Conservation (phyloP, 495 filamentous ascomycete genomes). For the Talaromyces adpressus region DNA sequence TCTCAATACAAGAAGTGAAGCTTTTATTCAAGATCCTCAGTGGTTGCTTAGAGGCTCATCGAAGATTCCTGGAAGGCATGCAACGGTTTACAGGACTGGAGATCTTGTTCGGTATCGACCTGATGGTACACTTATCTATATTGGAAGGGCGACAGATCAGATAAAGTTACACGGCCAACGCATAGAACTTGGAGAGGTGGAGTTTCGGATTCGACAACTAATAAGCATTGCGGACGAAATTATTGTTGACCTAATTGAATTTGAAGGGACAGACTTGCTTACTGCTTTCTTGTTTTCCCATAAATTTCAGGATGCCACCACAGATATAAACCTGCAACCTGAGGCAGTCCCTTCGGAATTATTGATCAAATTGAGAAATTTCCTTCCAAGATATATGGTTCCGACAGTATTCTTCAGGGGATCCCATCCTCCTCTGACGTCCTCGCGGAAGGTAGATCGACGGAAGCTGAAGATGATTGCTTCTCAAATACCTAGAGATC, state of each 20-base stretch:
- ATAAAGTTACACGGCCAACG: slow-evolving; percentile 48
- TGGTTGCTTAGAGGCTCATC: neutral
- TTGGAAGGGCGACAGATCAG: slow-evolving; percentile 45
- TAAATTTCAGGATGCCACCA: neutral
- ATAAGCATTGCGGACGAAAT: neutral
- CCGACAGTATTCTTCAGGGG: slow-evolving; percentile 9
- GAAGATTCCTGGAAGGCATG: slow-evolving; percentile 19
- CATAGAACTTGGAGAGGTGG: slow-evolving; percentile 47
- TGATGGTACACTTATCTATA: slow-evolving; percentile 20
- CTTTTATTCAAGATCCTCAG: slow-evolving; percentile 6
- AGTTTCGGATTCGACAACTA: slow-evolving; percentile 24
- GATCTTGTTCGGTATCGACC: slow-evolving; percentile 32
- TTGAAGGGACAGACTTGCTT: neutral
- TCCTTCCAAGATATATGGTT: slow-evolving; percentile 18
- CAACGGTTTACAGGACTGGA: slow-evolving; percentile 39
- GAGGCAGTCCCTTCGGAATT: neutral
- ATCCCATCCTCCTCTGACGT: slow-evolving; percentile 10
- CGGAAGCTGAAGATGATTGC: slow-evolving; percentile 2
- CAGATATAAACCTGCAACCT: no score
- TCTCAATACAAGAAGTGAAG: slow-evolving; percentile 10
- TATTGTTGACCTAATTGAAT: neutral
- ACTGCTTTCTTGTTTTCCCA: neutral
- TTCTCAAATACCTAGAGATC: slow-evolving; percentile 4
- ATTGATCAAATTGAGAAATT: neutral
- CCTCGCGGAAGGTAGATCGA: slow-evolving; percentile 18